Conservation (phyloP, 441 rosid genomes). For the Euphorbia neoarborescens region DNA sequence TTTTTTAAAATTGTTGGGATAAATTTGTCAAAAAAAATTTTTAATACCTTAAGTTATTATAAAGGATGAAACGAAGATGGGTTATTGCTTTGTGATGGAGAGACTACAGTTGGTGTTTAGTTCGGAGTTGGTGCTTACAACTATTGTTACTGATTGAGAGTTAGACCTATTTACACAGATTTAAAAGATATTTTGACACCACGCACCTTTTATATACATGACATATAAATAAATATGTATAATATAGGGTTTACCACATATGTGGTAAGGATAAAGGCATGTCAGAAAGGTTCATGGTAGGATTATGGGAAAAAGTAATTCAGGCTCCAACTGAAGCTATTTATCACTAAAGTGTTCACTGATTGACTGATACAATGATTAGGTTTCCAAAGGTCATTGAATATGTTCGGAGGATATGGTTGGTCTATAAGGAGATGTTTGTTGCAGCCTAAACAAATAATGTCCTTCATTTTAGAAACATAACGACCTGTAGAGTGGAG, state of each 20-base stretch:
- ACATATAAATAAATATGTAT: background rate
- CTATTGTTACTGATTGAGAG: background rate
- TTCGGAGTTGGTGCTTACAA: background rate
- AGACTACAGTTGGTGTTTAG: background rate
- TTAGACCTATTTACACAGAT: background rate
- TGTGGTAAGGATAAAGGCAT: background rate
- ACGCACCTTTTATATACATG: background rate
- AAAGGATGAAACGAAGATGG: background rate
- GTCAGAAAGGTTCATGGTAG: background rate
- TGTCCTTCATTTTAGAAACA: background rate
- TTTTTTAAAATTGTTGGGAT: background rate
- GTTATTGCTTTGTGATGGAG: background rate
- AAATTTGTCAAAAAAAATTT: background rate
- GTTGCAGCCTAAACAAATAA: background rate
- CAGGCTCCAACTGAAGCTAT: background rate
- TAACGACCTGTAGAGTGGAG: background rate
- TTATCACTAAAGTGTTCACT: background rate
- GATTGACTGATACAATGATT: background rate
- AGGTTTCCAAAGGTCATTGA: background rate
- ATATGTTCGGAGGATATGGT: background rate
- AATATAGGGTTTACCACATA: background rate
- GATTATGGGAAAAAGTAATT: background rate
- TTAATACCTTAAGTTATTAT: background rate
- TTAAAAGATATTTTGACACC: background rate
- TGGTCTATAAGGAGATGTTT: background rate